These are phyloP conservation scores for Phalaenopsis hybrid DNA, from an alignment of 116 monocot genomes.

Conservation along the genomic window DNA sequence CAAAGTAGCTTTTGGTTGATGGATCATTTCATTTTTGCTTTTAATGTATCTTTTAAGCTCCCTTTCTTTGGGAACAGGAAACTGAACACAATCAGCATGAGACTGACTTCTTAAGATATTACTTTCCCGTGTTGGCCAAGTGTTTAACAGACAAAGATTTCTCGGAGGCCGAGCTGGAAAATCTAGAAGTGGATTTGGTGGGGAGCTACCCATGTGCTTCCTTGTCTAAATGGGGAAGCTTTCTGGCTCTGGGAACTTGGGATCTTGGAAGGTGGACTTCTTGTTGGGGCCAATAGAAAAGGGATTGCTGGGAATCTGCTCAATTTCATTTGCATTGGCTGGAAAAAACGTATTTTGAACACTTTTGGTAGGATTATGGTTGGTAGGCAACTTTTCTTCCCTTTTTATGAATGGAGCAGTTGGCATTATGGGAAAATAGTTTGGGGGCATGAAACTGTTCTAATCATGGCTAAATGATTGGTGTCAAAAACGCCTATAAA, in stretches of 20 bases:
- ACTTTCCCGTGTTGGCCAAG: background rate
- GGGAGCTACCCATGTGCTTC: background rate
- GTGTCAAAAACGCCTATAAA: too few species aligned
- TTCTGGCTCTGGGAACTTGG: background rate
- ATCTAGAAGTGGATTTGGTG: background rate
- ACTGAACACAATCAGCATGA: background rate
- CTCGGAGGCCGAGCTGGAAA: background rate
- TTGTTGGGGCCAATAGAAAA: background rate
- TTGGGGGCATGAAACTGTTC: too few species aligned
- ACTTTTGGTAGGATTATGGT: too few species aligned
- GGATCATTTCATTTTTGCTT: background rate
- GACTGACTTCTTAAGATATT: background rate
- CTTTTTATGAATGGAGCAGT: too few species aligned
- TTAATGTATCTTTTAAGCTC: background rate
- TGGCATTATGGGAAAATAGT: too few species aligned
- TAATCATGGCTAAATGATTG: too few species aligned
- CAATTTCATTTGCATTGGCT: too few species aligned
- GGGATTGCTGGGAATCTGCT: background rate
- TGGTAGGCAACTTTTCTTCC: too few species aligned
- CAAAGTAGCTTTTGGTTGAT: background rate
- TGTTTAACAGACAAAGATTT: conserved; percentile 1
- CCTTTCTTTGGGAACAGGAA: background rate
- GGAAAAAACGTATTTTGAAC: too few species aligned
- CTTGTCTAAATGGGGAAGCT: background rate
- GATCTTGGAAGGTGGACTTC: background rate